phyloP scores from a whole-genome alignment of 1,284 basidiomycete genomes.

The Moesziomyces antarcticus region DNA sequence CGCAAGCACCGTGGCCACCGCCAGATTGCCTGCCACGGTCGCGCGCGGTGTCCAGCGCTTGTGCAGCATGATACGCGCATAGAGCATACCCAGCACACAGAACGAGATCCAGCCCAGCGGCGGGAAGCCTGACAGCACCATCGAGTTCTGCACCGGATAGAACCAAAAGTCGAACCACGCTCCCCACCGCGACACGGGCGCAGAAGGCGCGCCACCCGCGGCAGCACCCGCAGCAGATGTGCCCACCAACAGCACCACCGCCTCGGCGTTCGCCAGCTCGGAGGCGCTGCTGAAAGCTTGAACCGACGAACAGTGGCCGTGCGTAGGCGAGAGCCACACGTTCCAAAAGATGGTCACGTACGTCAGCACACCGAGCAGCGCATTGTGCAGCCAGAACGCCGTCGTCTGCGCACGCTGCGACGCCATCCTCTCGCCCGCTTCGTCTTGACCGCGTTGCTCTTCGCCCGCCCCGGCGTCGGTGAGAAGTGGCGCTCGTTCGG shows the following conservation, averaged over 20 bases:
- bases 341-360: conserved; percentile 46
- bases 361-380: conserved; percentile 22
- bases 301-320: conserved; percentile 24
- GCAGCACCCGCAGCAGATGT: not conserved
- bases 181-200: conserved; percentile 12
- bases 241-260: conserved; percentile 3
- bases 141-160: conserved; percentile 24
- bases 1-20: conserved; percentile 24
- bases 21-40: conserved; percentile 16
- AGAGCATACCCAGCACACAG: conserved; percentile 54
- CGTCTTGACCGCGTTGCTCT: not conserved
- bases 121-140: conserved; percentile 53
- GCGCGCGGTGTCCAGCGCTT: conserved; percentile 13
- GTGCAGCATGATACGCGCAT: conserved; percentile 46
- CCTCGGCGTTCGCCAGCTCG: conserved; percentile 4
- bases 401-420: conserved; percentile 9
- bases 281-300: not conserved
- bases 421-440: not conserved
- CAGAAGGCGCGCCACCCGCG: not conserved
- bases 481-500: conserved; percentile 3
- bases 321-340: conserved; percentile 42
- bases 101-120: conserved; percentile 58
- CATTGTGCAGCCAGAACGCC: conserved; percentile 44
- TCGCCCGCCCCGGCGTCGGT: not conserved
- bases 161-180: conserved; percentile 51